These are phyloP conservation scores for Trifolium subterraneum DNA, from an alignment of 306 rosid genomes.

Conservation along the genomic window DNA sequence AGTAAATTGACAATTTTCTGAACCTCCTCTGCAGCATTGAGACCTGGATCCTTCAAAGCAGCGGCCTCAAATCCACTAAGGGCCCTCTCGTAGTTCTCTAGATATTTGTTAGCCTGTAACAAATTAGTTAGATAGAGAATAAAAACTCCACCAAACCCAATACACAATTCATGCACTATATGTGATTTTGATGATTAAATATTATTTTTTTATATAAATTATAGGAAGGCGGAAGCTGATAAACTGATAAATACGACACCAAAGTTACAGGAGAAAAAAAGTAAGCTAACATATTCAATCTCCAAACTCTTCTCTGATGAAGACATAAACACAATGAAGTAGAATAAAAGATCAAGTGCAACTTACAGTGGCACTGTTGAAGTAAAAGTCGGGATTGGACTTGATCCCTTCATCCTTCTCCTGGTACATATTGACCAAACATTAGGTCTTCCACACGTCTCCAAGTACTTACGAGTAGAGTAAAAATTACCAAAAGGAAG, in stretches of 20 bases:
- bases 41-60: constrained; percentile 93
- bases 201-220: constrained; percentile 15
- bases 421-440: constrained; percentile 59
- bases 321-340: constrained; percentile 31
- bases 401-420: constrained; percentile 90
- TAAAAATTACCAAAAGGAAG: constrained; percentile 33
- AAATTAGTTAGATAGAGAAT: constrained; percentile 35
- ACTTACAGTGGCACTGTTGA: constrained; percentile 87
- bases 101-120: constrained; percentile 78
- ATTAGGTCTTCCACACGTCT: constrained; percentile 46
- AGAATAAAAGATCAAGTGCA: constrained; percentile 37
- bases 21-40: constrained; percentile 76
- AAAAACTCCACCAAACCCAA: constrained; percentile 10
- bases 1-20: constrained; percentile 85
- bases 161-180: background rate
- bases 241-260: constrained; percentile 24
- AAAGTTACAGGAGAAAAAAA: constrained; percentile 3
- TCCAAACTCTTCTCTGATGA: constrained; percentile 32
- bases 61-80: constrained; percentile 97
- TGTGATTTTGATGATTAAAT: constrained; percentile 27
- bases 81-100: constrained; percentile 92
- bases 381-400: constrained; percentile 87
- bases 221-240: constrained; percentile 9
- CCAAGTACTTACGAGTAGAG: constrained; percentile 23
- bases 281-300: constrained; percentile 26